Percentiles rank a stretch among this genome's conserved stretches.
phyloP scores from a whole-genome alignment of 495 filamentous ascomycete genomes.

The Penicillium parvum region DNA sequence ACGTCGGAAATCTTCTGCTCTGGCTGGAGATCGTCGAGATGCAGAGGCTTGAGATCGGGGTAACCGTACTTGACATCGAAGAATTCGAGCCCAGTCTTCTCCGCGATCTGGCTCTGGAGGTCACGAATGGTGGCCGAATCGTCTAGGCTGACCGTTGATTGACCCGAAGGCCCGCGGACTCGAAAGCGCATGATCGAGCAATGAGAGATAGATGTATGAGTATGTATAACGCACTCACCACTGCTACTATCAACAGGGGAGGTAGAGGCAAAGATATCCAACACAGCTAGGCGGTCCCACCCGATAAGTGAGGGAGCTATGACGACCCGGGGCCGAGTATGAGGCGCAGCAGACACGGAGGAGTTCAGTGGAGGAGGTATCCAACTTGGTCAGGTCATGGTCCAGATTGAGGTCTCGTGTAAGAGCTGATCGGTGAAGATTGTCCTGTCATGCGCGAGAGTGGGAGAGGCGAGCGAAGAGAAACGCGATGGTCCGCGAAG shows the following conservation, averaged over 20 bases:
- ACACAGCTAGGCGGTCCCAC: conserved; percentile 5
- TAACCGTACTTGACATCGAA: conserved; percentile 88
- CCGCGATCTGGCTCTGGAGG: conserved; percentile 52
- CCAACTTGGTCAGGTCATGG: too few species aligned
- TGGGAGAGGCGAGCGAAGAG: not conserved
- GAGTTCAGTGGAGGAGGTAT: not conserved
- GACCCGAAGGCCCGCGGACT: conserved; percentile 58
- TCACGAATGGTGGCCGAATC: conserved; percentile 62
- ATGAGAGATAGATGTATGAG: too few species aligned
- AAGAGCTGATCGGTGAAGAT: not conserved
- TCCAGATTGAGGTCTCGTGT: not conserved
- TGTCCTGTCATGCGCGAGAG: not conserved
- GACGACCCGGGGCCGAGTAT: conserved; percentile 2
- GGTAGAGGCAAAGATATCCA: too few species aligned
- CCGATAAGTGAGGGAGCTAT: conserved; percentile 5
- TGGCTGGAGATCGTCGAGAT: conserved; percentile 47
- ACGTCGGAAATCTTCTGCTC: conserved; percentile 48
- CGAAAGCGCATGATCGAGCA: conserved; percentile 53
- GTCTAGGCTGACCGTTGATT: conserved; percentile 57
- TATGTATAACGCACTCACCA: not conserved
- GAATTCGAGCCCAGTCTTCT: conserved; percentile 44
- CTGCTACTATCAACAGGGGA: too few species aligned
- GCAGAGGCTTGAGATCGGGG: conserved; percentile 64
- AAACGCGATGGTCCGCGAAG: conserved; percentile 5
- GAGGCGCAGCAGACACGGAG: too few species aligned